Conservation (phyloP, 2,329 filamentous ascomycete genomes). For the Beauveria varroae region DNA sequence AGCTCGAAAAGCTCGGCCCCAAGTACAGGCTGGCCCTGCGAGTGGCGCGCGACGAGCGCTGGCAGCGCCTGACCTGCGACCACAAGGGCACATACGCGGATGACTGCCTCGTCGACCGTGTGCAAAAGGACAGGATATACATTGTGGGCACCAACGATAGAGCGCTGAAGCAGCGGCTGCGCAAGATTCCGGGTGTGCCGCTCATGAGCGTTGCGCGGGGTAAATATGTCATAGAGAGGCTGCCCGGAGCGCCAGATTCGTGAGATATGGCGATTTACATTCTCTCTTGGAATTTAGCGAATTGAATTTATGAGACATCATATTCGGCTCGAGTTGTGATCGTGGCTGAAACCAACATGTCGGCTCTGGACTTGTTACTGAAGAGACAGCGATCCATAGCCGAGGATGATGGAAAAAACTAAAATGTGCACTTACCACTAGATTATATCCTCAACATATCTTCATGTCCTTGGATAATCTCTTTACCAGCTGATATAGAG, state of each 20-base stretch:
- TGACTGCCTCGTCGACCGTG: conserved; percentile 73
- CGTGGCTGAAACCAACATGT: neutral
- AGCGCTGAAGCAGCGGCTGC: conserved; percentile 72
- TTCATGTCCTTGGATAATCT: too few species aligned
- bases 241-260: conserved; percentile 72
- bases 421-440: neutral
- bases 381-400: neutral
- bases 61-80: conserved; percentile 77
- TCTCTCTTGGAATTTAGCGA: conserved; percentile 8
- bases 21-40: conserved; percentile 82
- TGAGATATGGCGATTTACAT: conserved; percentile 11
- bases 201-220: conserved; percentile 77
- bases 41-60: conserved; percentile 84
- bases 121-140: conserved; percentile 68
- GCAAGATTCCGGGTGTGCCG: conserved; percentile 62
- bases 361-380: neutral
- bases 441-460: too few species aligned
- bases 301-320: neutral
- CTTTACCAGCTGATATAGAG: too few species aligned
- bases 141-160: conserved; percentile 73
- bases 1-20: conserved; percentile 80
- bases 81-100: conserved; percentile 81
- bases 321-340: neutral
- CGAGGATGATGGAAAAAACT: neutral
- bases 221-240: conserved; percentile 89